A percentile compares a stretch with the other conserved stretches of the same genome.
phyloP scores from a whole-genome alignment of 805 yeast genomes.

The Ogataea polymorpha region DNA sequence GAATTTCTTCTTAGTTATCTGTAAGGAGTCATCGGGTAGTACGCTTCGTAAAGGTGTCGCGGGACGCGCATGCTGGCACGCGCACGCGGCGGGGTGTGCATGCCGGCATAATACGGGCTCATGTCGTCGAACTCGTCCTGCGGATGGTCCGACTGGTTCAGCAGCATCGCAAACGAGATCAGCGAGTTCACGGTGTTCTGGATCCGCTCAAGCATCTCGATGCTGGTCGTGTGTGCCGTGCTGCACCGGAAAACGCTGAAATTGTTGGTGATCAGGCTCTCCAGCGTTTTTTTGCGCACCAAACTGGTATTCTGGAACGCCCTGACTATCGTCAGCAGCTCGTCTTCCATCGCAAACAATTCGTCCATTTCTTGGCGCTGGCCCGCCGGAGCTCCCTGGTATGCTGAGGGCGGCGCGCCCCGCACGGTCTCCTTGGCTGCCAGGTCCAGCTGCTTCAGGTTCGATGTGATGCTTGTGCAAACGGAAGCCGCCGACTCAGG shows the following conservation, averaged over 20 bases:
- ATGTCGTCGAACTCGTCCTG: conserved; percentile 16
- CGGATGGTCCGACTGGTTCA: conserved; percentile 10
- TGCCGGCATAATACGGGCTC: conserved; percentile 5
- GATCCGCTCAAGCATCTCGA: conserved; percentile 29
- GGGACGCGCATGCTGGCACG: conserved; percentile 8
- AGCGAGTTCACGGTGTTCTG: conserved; percentile 33
- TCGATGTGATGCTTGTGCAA: conserved; percentile 16
- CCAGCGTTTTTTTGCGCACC: conserved; percentile 13
- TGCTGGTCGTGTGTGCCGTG: conserved; percentile 20
- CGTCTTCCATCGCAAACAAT: conserved; percentile 15
- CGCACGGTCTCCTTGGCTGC: conserved; percentile 12
- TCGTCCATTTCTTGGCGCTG: conserved; percentile 6
- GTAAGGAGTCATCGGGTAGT: conserved; percentile 11
- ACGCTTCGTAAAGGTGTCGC: conserved; percentile 6
- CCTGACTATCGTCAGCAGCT: conserved; percentile 10
- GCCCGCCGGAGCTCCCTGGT: neutral
- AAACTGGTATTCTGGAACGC: conserved; percentile 8
- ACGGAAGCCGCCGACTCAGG: conserved; percentile 13
- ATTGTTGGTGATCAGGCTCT: conserved; percentile 12
- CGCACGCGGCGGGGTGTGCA: conserved; percentile 6
- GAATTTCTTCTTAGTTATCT: conserved; percentile 2
- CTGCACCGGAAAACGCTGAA: conserved; percentile 18
- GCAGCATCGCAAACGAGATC: conserved; percentile 32
- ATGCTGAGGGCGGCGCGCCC: neutral
- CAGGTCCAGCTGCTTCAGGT: conserved; percentile 16